Evolutionary conservation across 2,329 filamentous ascomycete genomes (phyloP), one percentile per base, ranked within the genome.

Genomic region (Plenodomus biglobosus): DNA sequence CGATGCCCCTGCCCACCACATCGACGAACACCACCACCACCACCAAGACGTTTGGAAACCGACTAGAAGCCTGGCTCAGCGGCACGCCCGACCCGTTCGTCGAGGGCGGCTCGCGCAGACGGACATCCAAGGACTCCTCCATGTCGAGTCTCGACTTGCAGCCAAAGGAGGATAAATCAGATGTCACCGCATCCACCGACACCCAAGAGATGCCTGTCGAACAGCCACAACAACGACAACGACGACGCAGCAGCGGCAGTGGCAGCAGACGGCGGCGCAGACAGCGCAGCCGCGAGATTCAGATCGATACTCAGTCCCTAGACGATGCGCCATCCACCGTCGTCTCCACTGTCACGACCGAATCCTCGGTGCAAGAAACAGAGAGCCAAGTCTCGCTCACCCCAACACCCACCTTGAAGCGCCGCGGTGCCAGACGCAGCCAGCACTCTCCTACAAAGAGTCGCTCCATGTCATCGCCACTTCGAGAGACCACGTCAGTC

Each of bases 61-160:
- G 81, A 40, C 79, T 86, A 20, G 80, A 85, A 66, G 80, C 82
- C 40, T 86, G 84, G 84, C 75, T 86, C 5, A 78, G 77, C 2
- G 73, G 73, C 43, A 82, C 80, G 2, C 74, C 78, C 8, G 80
- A 84, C 64, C 79, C 80, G 2, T 81, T 83, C 48, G 51, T 76
- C 40, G 78, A 80, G n/a, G 64, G 72, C 41, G 75, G 75, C 30
- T 68, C 70, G 3, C 68, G 68, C 20, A 55, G 65, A 35, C 58
- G 58, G 40, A 52, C 47, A 40, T 69, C 68, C 8, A 68, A 64
- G 41, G 66, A 67, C 19, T 62, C 66, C 19, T 62, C 66, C 4
- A 41, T 62, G 13, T 68, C 67, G 0, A 68, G 62, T 2, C 43
- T 60, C 4, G 67, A 70, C 17, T 38, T 61, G 36, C 55, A 58